Base-by-base conservation (phyloP, 192 early-diverging fungal genomes). In the Lunasporangiospora selenospora region DNA sequence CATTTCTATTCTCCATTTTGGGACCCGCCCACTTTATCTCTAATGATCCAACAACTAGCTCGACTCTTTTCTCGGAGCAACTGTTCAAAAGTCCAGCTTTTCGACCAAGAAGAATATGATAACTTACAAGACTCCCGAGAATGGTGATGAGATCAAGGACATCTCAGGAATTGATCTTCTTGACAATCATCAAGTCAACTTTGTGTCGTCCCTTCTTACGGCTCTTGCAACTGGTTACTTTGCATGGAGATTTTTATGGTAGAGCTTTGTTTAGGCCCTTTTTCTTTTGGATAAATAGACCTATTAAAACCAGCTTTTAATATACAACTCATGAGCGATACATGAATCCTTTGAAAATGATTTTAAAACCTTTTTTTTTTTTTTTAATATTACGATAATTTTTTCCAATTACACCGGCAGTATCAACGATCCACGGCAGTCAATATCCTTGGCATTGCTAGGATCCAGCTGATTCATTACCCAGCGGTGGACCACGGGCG, bases 21-120 rank as follows among this genome's bases (percentile, higher is more conserved):
- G n/a, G n/a, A n/a, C n/a, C n/a, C n/a, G n/a, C n/a, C n/a, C n/a
- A n/a, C n/a, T n/a, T n/a, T n/a, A n/a, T n/a, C n/a, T n/a, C n/a
- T n/a, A 26, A 32, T 32, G 42, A 26, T 19, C 27, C 5, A 21
- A 18, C 11, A 6, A 53, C 24, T 65, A 87, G 83, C 66, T 91
- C 24, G 95, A 97, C 77, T 97, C 95, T 19, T 32, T 97, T 1
- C 70, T 97, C 11, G 95, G 95, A 21, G 93, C 91, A 5, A 93
- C 95, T 1, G 77, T 95, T 0, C 84, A 94, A 58, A 80, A 87
- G 47, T 82, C 85, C 15, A 77, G 90, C 18, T 97, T 92, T 76
- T 82, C 90, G 47, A 80, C 86, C 18, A 78, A 82, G 12, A 87
- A 81, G 36, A 77, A 85, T 27, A 75, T 85, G 29, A 85, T 89